A percentile compares a stretch with the other conserved stretches of the same genome.
Conservation (phyloP, 1,284 basidiomycete genomes). For the Microbotryum lychnidis-dioicae region DNA sequence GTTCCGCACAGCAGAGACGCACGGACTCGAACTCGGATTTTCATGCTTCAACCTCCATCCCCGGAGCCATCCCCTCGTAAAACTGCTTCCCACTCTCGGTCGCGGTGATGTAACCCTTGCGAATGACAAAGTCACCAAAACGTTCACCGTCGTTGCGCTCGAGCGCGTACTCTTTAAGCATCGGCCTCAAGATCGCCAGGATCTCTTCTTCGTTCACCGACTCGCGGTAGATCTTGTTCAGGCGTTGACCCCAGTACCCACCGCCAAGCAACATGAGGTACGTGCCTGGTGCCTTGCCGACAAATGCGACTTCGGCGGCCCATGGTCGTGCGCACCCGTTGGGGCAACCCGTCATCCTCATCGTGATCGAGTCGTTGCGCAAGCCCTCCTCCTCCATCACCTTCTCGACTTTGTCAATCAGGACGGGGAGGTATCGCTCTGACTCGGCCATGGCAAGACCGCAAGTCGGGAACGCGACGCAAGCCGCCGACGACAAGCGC, state of each 20-base stretch:
- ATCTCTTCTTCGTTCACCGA: conserved; percentile 91
- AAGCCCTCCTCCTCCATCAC: conserved; percentile 89
- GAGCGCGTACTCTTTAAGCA: conserved; percentile 88
- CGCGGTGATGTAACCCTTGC: conserved; percentile 33
- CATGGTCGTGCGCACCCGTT: conserved; percentile 48
- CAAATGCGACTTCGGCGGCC: conserved; percentile 87
- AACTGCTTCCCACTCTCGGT: conserved; percentile 30
- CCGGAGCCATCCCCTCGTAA: conserved; percentile 12
- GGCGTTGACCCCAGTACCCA: conserved; percentile 80
- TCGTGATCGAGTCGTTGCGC: conserved; percentile 85
- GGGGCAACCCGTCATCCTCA: conserved; percentile 66
- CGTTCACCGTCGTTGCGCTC: conserved; percentile 82
- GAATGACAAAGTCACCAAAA: conserved; percentile 91
- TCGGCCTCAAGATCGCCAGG: conserved; percentile 73
- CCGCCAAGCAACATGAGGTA: conserved; percentile 96
- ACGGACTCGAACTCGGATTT: not conserved
- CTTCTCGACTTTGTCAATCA: conserved; percentile 91
- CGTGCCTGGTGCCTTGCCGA: conserved; percentile 89
- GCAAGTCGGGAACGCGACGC: conserved; percentile 97
- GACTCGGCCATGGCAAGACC: conserved; percentile 93
- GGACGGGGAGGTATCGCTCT: conserved; percentile 84
- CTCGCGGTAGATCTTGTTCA: conserved; percentile 49
- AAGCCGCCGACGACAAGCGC: conserved; percentile 71
- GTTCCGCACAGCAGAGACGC: no score
- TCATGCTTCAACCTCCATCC: conserved; percentile 6